phyloP scores from a whole-genome alignment of 2,329 filamentous ascomycete genomes.

The Penicillium sp. region DNA sequence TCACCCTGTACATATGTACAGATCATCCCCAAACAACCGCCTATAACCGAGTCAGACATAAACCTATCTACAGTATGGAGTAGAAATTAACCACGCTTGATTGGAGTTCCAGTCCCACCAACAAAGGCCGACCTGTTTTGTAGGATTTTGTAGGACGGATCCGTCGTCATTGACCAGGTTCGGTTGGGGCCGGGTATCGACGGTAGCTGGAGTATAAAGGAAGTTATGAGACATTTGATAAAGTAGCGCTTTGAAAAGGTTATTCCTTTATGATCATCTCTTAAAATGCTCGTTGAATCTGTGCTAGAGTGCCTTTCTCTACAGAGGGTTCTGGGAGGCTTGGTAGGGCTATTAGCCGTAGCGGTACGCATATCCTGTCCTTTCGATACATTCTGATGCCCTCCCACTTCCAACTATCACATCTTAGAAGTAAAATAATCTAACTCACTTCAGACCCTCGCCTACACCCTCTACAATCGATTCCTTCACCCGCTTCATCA shows the following conservation, averaged over 20 bases:
- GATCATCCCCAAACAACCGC: neutral
- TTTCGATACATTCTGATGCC: neutral
- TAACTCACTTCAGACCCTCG: slow-evolving; percentile 17
- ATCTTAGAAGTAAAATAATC: neutral
- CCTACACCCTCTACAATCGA: slow-evolving; percentile 29
- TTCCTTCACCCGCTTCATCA: slow-evolving; percentile 29
- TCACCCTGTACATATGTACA: neutral
- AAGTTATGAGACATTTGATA: neutral
- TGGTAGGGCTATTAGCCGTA: slow-evolving; percentile 13
- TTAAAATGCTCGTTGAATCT: slow-evolving; percentile 21
- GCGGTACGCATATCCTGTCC: slow-evolving; percentile 13
- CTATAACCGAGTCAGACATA: slow-evolving; percentile 1
- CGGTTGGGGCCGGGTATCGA: slow-evolving; percentile 21
- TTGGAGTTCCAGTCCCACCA: neutral
- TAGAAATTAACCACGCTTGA: neutral
- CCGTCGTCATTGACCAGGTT: slow-evolving; percentile 11
- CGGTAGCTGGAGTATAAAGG: slow-evolving; percentile 15
- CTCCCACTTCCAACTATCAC: no score
- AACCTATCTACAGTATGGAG: neutral
- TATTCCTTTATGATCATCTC: slow-evolving; percentile 1
- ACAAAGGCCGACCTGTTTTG: neutral
- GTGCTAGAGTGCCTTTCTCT: slow-evolving; percentile 15
- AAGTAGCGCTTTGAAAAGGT: slow-evolving; percentile 1
- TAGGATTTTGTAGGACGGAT: neutral
- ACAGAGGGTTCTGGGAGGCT: slow-evolving; percentile 11